Evolutionary conservation across 495 filamentous ascomycete species (phyloP).

Genomic region (Apodospora peruviana): DNA sequence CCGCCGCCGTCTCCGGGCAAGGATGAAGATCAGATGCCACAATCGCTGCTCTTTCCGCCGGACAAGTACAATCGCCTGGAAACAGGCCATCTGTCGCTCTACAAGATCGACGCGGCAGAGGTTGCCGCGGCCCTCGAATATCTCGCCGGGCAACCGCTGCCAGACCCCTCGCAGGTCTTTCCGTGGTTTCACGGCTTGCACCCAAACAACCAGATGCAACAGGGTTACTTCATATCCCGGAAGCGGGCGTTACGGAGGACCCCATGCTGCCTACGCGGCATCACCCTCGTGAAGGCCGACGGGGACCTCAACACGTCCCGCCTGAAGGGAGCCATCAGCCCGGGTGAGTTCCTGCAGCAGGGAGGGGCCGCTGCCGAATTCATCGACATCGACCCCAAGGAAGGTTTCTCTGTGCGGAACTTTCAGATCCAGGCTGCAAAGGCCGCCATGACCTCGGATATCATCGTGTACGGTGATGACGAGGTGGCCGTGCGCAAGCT

Average conservation of each 20-base stretch:
- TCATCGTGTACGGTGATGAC: slow-evolving; percentile 83
- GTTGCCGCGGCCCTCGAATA: slow-evolving; percentile 71
- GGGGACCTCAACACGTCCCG: slow-evolving; percentile 68
- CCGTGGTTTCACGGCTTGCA: slow-evolving; percentile 99
- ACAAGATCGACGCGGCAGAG: slow-evolving; percentile 62
- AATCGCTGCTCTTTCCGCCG: slow-evolving; percentile 71
- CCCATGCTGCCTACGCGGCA: slow-evolving; percentile 72
- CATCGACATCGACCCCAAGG: slow-evolving; percentile 71
- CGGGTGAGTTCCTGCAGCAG: slow-evolving; percentile 66
- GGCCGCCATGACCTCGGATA: slow-evolving; percentile 79
- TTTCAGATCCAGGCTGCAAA: slow-evolving; percentile 97
- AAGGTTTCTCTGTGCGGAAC: slow-evolving; percentile 82
- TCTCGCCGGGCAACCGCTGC: slow-evolving; percentile 68
- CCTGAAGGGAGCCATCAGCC: slow-evolving; percentile 78
- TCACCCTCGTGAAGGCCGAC: slow-evolving; percentile 85
- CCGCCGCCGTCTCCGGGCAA: slow-evolving; percentile 60
- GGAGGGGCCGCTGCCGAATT: slow-evolving; percentile 45
- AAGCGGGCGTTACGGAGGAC: slow-evolving; percentile 64
- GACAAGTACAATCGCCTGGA: slow-evolving; percentile 52
- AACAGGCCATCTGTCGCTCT: slow-evolving; percentile 56
- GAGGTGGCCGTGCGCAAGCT: slow-evolving; percentile 55
- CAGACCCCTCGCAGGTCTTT: slow-evolving; percentile 78
- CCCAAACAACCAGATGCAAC: slow-evolving; percentile 77
- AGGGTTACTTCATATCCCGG: slow-evolving; percentile 79
- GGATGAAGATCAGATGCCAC: slow-evolving; percentile 43